Evolutionary conservation across 495 filamentous ascomycete species (phyloP), one percentile per base, ranked within the genome.

Genomic region (Tuber aestivum): DNA sequence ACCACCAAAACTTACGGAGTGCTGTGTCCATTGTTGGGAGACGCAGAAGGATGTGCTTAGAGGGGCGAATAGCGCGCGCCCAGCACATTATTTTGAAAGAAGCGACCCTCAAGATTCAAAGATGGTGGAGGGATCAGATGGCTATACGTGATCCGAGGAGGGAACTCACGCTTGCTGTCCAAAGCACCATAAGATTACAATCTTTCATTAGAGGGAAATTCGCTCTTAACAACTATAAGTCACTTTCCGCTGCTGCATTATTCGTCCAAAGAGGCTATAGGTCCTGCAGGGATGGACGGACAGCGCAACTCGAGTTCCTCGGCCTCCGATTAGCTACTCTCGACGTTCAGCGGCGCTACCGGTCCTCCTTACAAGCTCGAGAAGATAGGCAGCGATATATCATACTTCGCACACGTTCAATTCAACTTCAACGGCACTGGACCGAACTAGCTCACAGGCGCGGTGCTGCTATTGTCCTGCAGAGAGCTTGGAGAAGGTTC

Each of bases 401-500:
- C 16, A 32, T 74, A 37, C 42, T 81, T 16, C 73, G 75, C 45
- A 38, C 79, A 16, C 38, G 69, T 38, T 32, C 61, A 27, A 68
- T 75, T 35, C 35, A 21, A 18, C 78, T 81, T 27, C 79, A 81
- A 41, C 74, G 72, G n/a, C 72, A 21, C 27, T 81, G 72, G 72
- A 21, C 69, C 40, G 45, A 78, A 38, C 74, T 38, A 2, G 41
- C 38, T 40, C 41, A 56, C 44, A 82, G 48, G 23, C 72, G 71
- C 18, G 74, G 80, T 70, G 81, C 80, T 23, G 78, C 72, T 32
- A 72, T 71, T 37, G 32, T 84, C 50, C 74, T 87, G 27, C 86
- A 87, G 81, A 78, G 78, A 44, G 78, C 79, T 40, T 87, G 86
- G 86, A 82, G 83, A 75, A 61, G 65, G 69, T 76, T 80, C 14